Evolutionary conservation across 345 rosid genomes (phyloP), one percentile per base, ranked within the genome.

Genomic region (Aegle marmelos): DNA sequence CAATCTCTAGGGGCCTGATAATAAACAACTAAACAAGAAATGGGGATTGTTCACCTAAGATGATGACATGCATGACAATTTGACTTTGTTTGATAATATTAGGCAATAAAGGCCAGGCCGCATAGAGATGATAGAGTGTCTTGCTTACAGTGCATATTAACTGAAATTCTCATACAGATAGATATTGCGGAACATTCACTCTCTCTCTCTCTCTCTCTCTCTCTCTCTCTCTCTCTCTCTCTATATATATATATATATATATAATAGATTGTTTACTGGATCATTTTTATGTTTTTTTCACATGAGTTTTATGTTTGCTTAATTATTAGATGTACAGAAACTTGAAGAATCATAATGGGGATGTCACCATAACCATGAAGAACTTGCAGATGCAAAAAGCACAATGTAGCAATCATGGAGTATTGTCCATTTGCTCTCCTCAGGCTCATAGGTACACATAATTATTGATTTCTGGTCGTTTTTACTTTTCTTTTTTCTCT

Each of bases 281-380:
- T 53, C 22, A 53, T 4, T 19, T 50, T 53, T 16, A 4, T 5
- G 2, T 4, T 53, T 53, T 19, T 53, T 5, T n/a, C n/a, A 53
- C 22, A 53, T 53, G 57, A 17, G 22, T 53, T 53, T 53, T 53
- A 17, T 53, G 57, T 16, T 57, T n/a, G 56, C 70, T 59, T 57
- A 25, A 63, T 63, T 30, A 30, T 59, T 54, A 79, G 82, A 79
- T 79, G 82, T 68, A 79, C 70, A 70, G 82, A 37, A 74, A 22
- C 71, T 31, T 9, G 64, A 61, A 50, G 62, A 19, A 33, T 28
- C 24, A 62, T 7, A 61, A 68, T 34, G 34, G 37, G 30, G 37
- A 61, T 50, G 21, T 37, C 19, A 4, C 37, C 25, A 25, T 31
- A 39, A 41, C 41, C 4, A 31, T 37, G 73, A 59, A 75, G 74